Percentiles rank a stretch among this genome's conserved stretches.
Evolutionary conservation across 2,329 filamentous ascomycete genomes (phyloP).

Genomic region (Sporothrix dimorphospora): DNA sequence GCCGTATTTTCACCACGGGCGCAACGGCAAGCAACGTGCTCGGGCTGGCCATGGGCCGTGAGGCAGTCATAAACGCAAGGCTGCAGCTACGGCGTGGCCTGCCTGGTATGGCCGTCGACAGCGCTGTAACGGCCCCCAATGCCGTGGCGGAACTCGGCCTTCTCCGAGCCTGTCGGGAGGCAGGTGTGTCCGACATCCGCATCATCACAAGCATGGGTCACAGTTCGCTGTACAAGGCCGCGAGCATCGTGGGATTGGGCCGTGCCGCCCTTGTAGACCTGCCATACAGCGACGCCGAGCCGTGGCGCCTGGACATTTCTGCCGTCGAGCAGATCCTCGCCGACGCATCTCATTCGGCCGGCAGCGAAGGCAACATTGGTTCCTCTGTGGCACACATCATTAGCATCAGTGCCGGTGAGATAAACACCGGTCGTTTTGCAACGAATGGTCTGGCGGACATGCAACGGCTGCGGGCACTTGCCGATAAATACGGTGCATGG

Average conservation of each 20-base stretch:
- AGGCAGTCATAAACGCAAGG: conserved; percentile 56
- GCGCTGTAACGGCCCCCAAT: neutral
- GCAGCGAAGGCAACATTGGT: conserved; percentile 34
- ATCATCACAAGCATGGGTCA: conserved; percentile 82
- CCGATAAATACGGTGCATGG: conserved; percentile 77
- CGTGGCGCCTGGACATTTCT: conserved; percentile 71
- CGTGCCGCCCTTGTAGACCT: conserved; percentile 68
- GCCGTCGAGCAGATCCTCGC: conserved; percentile 64
- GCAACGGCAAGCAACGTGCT: conserved; percentile 81
- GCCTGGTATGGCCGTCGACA: conserved; percentile 33
- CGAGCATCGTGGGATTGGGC: conserved; percentile 79
- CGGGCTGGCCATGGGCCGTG: conserved; percentile 68
- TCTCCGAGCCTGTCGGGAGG: conserved; percentile 63
- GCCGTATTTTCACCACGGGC: conserved; percentile 60
- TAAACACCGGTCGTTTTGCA: conserved; percentile 86
- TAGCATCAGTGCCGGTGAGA: conserved; percentile 81
- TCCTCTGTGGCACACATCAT: conserved; percentile 71
- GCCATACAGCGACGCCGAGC: conserved; percentile 52
- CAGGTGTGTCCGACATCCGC: conserved; percentile 69
- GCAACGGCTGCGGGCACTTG: conserved; percentile 65
- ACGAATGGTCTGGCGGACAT: conserved; percentile 62
- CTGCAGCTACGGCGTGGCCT: conserved; percentile 36
- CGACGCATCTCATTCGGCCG: conserved; percentile 43
- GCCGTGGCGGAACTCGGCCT: conserved; percentile 71
- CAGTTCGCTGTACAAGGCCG: conserved; percentile 82